Evolutionary conservation across 163 green algal genomes (phyloP).

Genomic region (Chlamydomonas reinhardtii): DNA sequence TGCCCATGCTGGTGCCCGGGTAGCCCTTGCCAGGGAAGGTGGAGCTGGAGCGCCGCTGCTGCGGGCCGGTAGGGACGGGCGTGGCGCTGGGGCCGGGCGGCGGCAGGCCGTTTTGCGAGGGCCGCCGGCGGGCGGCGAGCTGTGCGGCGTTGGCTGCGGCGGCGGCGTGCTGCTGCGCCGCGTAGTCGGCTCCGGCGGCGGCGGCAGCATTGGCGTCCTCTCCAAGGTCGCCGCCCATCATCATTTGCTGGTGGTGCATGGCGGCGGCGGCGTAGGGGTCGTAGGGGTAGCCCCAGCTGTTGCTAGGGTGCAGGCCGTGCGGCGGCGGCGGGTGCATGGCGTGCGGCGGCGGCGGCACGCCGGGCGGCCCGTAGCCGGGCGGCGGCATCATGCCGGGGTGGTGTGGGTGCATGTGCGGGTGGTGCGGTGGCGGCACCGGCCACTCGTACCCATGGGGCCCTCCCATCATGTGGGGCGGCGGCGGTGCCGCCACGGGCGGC

Average conservation of each 20-base stretch:
- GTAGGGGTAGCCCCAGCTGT: slow-evolving; percentile 18
- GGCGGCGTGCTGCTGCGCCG: not conserved
- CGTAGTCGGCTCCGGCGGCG: not conserved
- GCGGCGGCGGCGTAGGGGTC: slow-evolving; percentile 20
- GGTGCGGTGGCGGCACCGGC: not conserved
- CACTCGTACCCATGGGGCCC: slow-evolving; percentile 2
- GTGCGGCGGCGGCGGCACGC: slow-evolving; percentile 1
- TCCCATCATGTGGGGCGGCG: not conserved
- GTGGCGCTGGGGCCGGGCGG: no score
- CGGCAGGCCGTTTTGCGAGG: no score
- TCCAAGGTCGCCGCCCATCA: slow-evolving; percentile 19
- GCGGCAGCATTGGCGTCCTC: slow-evolving; percentile 1
- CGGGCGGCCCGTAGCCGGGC: not conserved
- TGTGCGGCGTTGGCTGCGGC: not conserved
- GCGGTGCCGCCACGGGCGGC: not conserved
- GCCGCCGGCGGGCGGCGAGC: not conserved
- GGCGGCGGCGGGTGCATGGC: not conserved
- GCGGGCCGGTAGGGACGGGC: no score
- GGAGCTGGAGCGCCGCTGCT: no score
- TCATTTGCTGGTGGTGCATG: slow-evolving; percentile 37
- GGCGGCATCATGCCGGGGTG: not conserved
- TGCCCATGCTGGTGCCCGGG: not conserved
- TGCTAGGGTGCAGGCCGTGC: not conserved
- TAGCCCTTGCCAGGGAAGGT: not conserved
- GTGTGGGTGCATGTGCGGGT: not conserved